phyloP scores from a whole-genome alignment of 352 stramenopile genomes.

The Nothophytophthora sp. region DNA sequence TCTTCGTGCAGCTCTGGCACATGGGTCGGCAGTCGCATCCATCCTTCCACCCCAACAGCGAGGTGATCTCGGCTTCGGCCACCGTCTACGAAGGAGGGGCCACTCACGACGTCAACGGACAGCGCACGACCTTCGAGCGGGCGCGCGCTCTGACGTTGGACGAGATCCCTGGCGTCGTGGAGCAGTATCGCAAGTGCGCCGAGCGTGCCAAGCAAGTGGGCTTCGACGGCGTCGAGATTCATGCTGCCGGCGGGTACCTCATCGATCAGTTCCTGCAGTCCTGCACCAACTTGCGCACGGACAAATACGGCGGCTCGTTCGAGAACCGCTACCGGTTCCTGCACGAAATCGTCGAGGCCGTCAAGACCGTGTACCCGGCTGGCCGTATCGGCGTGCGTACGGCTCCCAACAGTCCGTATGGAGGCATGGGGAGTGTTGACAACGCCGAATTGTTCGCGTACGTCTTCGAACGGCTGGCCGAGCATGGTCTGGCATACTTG shows the following conservation, averaged over 20 bases:
- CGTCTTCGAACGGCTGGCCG: constrained; percentile 27
- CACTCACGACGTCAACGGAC: constrained; percentile 25
- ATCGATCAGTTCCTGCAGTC: constrained; percentile 64
- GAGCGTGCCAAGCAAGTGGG: constrained; percentile 73
- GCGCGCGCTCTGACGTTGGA: constrained; percentile 23
- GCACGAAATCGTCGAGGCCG: constrained; percentile 57
- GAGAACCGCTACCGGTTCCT: constrained; percentile 79
- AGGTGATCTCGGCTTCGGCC: constrained; percentile 46
- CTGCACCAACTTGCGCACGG: constrained; percentile 70
- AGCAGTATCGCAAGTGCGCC: constrained; percentile 71
- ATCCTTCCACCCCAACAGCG: constrained; percentile 42
- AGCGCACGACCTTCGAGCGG: constrained; percentile 15
- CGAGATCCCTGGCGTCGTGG: constrained; percentile 52
- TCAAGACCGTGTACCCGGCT: constrained; percentile 31
- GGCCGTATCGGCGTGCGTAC: constrained; percentile 34
- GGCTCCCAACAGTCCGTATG: constrained; percentile 28
- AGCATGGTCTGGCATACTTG: constrained; percentile 25
- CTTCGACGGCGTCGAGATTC: constrained; percentile 46
- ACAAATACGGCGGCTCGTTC: constrained; percentile 79
- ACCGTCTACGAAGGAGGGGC: constrained; percentile 16
- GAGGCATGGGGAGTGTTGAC: constrained; percentile 30
- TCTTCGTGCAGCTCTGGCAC: constrained; percentile 89
- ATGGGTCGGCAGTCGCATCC: constrained; percentile 63
- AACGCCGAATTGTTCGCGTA: constrained; percentile 42
- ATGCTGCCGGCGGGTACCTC: constrained; percentile 89